Conservation (phyloP, 176 grass and related monocot species). For the Zea luxurians region DNA sequence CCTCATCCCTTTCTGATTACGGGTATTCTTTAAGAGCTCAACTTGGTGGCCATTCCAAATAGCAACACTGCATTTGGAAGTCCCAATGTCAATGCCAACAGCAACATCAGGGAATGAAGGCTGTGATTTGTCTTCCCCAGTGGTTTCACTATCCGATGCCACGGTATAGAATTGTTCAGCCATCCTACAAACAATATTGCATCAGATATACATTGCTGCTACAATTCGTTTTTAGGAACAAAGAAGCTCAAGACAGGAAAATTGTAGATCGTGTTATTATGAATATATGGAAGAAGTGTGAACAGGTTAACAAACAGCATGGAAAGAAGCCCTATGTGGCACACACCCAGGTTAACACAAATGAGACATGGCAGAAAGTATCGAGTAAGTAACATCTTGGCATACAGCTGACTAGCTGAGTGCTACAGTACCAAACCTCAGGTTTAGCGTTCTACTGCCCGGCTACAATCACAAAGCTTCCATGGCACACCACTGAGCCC, state of each 20-base stretch:
- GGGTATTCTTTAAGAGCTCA: slow-evolving; percentile 65
- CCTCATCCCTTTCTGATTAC: slow-evolving; percentile 66
- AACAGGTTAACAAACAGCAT: neutral
- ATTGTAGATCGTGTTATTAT: neutral
- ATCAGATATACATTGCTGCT: neutral
- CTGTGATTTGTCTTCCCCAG: slow-evolving; percentile 49
- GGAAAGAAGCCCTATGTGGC: neutral
- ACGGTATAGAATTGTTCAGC: slow-evolving; percentile 60
- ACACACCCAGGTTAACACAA: neutral
- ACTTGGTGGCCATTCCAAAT: slow-evolving; percentile 64
- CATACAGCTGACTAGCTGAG: neutral
- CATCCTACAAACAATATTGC: slow-evolving; percentile 44
- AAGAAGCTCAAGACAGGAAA: neutral
- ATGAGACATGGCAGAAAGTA: neutral
- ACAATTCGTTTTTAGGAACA: neutral
- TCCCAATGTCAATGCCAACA: slow-evolving; percentile 73
- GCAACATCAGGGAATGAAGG: slow-evolving; percentile 57
- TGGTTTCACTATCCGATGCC: slow-evolving; percentile 65
- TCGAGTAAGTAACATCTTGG: neutral
- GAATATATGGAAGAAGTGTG: neutral
- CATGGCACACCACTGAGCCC: neutral
- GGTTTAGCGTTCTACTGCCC: neutral
- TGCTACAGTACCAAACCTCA: neutral
- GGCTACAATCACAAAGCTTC: neutral
- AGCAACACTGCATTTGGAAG: slow-evolving; percentile 71